These are phyloP conservation scores for Blakeslea trispora DNA, from an alignment of 371 early-diverging fungal genomes.

Conservation along the genomic window DNA sequence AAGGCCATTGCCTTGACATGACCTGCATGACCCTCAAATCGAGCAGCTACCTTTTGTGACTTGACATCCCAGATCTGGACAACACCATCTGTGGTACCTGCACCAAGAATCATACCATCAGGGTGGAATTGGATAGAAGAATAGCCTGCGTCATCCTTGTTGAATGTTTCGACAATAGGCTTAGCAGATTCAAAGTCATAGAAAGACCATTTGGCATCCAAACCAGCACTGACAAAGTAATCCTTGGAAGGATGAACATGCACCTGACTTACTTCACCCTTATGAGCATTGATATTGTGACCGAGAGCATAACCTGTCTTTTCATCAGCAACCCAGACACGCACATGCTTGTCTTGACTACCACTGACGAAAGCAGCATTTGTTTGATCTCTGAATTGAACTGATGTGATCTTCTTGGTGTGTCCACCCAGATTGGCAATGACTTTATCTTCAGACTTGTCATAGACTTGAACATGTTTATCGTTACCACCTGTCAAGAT, in stretches of 20 bases:
- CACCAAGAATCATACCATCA: slow-evolving; percentile 86
- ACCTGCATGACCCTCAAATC: slow-evolving; percentile 75
- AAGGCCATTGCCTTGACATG: slow-evolving; percentile 74
- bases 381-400: slow-evolving; percentile 60
- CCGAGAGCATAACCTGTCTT: slow-evolving; percentile 50
- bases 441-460: slow-evolving; percentile 64
- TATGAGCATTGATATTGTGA: slow-evolving; percentile 66
- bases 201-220: slow-evolving; percentile 83
- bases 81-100: slow-evolving; percentile 74
- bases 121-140: slow-evolving; percentile 86
- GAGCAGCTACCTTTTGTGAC: slow-evolving; percentile 68
- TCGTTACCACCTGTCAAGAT: slow-evolving; percentile 84
- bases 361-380: slow-evolving; percentile 69
- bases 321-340: slow-evolving; percentile 66
- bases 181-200: slow-evolving; percentile 71
- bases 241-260: slow-evolving; percentile 78
- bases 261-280: slow-evolving; percentile 71
- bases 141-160: slow-evolving; percentile 50
- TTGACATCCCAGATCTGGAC: slow-evolving; percentile 89
- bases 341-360: slow-evolving; percentile 83
- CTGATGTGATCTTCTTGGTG: slow-evolving; percentile 74
- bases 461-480: slow-evolving; percentile 74
- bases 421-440: slow-evolving; percentile 79
- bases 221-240: slow-evolving; percentile 75
- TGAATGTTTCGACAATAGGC: slow-evolving; percentile 53